These are phyloP conservation scores for Candida nanaspora DNA, from an alignment of 805 yeast genomes.

Conservation along the genomic window DNA sequence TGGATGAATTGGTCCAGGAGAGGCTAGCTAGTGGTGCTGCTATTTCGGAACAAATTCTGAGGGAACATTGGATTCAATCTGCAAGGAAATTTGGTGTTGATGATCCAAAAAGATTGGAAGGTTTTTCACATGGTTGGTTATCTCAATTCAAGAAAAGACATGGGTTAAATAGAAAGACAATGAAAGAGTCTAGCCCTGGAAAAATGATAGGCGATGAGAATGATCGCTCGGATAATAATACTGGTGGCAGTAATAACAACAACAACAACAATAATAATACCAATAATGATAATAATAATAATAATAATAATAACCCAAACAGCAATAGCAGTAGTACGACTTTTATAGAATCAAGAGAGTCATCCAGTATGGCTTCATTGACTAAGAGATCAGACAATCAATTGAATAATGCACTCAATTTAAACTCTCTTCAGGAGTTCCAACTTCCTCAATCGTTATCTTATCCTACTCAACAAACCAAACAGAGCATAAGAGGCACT, in stretches of 20 bases:
- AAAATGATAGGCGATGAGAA: not conserved
- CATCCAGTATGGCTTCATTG: no score
- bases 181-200: constrained; percentile 2
- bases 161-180: constrained; percentile 17
- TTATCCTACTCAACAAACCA: constrained; percentile 8
- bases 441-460: constrained; percentile 8
- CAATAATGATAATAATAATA: no score
- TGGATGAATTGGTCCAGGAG: constrained; percentile 46
- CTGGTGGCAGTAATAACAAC: no score
- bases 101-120: constrained; percentile 48
- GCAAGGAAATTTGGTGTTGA: constrained; percentile 52
- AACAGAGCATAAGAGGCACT: constrained; percentile 2
- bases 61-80: constrained; percentile 49
- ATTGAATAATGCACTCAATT: constrained; percentile 3
- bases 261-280: no score
- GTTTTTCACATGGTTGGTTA: constrained; percentile 59
- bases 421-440: constrained; percentile 5
- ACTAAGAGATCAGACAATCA: no score
- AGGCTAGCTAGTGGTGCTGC: constrained; percentile 36
- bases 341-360: not conserved
- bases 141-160: constrained; percentile 54
- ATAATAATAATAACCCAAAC: no score
- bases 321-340: no score
- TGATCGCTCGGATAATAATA: not conserved
- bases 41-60: constrained; percentile 45